These are phyloP conservation scores for Linnemannia hyalina DNA, from an alignment of 192 early-diverging fungal genomes.

Conservation along the genomic window DNA sequence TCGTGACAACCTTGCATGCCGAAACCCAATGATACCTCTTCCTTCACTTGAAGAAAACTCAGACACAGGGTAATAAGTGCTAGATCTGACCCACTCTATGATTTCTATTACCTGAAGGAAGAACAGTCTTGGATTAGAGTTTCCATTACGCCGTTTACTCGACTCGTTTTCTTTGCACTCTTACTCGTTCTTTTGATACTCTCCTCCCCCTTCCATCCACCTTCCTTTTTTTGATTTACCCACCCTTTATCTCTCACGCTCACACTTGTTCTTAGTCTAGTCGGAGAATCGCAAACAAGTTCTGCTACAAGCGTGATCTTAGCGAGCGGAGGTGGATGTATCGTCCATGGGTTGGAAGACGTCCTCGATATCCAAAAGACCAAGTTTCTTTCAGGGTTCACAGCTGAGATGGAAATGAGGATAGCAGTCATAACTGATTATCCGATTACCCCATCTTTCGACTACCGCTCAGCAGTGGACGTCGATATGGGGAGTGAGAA, in stretches of 20 bases:
- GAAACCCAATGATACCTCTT: slow-evolving; percentile 1
- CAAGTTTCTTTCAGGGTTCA: no score
- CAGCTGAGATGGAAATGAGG: no score
- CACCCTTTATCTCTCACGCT: neutral
- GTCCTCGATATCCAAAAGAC: neutral
- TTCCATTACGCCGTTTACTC: slow-evolving; percentile 4
- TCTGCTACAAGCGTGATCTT: neutral
- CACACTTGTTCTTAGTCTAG: neutral
- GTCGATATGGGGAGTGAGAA: no score
- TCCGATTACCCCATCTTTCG: no score
- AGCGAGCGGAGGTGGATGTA: neutral
- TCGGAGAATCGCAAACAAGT: neutral
- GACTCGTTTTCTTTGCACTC: no score
- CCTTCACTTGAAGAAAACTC: neutral
- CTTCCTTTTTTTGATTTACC: neutral
- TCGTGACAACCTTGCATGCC: slow-evolving; percentile 6
- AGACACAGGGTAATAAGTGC: neutral
- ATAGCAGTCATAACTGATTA: no score
- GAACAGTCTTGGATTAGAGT: neutral
- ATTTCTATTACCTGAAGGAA: neutral
- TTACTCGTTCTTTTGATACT: no score
- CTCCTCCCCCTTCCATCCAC: neutral
- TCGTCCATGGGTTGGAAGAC: neutral
- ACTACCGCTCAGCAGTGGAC: no score
- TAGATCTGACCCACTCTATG: neutral